These are phyloP conservation scores for Spergularia bocconei DNA, from an alignment of 148 eudicot species.

Conservation along the genomic window DNA sequence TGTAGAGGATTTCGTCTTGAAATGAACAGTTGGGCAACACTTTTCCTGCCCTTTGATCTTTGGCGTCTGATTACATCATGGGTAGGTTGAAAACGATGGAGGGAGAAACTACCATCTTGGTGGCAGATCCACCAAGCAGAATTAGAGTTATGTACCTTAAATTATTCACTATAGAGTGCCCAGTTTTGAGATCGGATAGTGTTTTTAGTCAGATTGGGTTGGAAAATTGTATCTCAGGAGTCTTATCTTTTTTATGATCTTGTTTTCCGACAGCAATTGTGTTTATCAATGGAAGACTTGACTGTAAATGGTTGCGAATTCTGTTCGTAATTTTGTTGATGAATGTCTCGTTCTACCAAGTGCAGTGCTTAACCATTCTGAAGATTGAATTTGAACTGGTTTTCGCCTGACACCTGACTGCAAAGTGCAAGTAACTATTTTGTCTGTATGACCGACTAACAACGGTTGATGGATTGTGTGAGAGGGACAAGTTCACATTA, in stretches of 20 bases:
- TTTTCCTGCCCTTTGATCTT: slow-evolving; percentile 4
- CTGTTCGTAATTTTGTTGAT: no score
- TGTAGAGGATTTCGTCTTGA: neutral
- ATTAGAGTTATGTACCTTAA: slow-evolving; percentile 15
- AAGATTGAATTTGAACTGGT: no score
- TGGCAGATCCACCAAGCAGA: neutral
- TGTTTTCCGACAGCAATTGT: no score
- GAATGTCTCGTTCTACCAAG: no score
- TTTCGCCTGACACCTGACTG: no score
- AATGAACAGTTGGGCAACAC: neutral
- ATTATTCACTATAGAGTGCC: neutral
- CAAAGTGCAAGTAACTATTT: no score
- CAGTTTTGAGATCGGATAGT: slow-evolving; percentile 15
- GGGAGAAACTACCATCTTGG: neutral
- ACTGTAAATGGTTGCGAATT: no score
- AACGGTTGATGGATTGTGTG: no score
- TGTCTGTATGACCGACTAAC: no score
- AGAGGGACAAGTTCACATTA: no score
- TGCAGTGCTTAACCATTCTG: no score
- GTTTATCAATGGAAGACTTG: no score
- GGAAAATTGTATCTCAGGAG: neutral
- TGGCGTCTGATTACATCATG: slow-evolving; percentile 4
- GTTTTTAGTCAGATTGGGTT: neutral
- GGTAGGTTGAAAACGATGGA: neutral
- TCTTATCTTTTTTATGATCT: neutral